Conservation (phyloP, 139 green algal genomes). For the Chlamydomonas incerta region DNA sequence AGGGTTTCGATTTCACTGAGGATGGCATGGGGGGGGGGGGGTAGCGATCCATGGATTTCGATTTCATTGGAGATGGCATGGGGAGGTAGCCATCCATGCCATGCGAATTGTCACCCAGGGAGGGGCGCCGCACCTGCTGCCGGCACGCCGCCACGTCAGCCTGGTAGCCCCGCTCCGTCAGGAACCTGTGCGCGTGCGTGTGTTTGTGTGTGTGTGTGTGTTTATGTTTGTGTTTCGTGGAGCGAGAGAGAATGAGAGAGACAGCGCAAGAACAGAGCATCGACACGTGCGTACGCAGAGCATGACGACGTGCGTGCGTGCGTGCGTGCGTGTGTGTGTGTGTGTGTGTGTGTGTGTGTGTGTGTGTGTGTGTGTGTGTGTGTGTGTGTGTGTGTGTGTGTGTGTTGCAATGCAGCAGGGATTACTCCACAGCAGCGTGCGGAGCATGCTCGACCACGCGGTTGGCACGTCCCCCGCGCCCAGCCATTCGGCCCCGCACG, state of each 20-base stretch:
- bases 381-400: background rate
- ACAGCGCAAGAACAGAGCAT: too few species aligned
- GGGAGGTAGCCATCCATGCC: too few species aligned
- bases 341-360: background rate
- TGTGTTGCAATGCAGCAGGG: background rate
- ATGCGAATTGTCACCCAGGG: too few species aligned
- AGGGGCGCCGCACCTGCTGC: background rate
- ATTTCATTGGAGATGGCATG: background rate
- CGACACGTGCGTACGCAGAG: too few species aligned
- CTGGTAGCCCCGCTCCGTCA: conserved; percentile 19
- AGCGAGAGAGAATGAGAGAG: too few species aligned
- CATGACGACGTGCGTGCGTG: conserved; percentile 16
- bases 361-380: background rate
- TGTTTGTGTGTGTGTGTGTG: too few species aligned
- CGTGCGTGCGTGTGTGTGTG: background rate
- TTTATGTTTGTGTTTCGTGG: background rate
- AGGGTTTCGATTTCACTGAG: too few species aligned
- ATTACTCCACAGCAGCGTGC: too few species aligned
- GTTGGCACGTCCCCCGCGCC: too few species aligned
- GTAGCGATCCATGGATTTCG: background rate
- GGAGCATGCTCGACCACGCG: too few species aligned
- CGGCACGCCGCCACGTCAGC: conserved; percentile 10
- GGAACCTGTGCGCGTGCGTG: conserved; percentile 21
- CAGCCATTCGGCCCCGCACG: too few species aligned
- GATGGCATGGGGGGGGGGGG: too few species aligned